Evolutionary conservation across 2,329 filamentous ascomycete species (phyloP).

Genomic region (Talaromyces pinophilus): DNA sequence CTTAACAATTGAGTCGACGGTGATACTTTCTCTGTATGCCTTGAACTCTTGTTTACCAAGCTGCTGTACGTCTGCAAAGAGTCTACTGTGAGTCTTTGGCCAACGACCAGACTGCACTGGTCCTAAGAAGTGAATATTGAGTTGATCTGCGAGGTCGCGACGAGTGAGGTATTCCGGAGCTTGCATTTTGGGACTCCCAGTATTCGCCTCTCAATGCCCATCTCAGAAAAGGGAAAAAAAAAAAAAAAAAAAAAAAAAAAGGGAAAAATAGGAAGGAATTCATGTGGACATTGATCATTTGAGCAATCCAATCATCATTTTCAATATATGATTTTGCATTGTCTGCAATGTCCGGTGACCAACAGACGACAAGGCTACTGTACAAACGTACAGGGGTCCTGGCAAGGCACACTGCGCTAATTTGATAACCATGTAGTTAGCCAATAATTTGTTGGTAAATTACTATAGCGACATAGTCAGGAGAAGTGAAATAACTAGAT

Average conservation of each 20-base stretch:
- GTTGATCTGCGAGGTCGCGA: not conserved
- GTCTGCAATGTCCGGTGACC: not conserved
- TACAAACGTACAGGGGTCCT: not conserved
- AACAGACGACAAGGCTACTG: not conserved
- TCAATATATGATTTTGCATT: not conserved
- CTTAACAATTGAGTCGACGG: not conserved
- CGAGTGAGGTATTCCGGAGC: slow-evolving; percentile 6
- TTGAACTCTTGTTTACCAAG: not conserved
- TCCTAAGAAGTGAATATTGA: slow-evolving; percentile 16
- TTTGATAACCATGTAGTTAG: not conserved
- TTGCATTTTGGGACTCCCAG: not conserved
- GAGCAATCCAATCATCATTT: not conserved
- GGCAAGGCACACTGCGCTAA: slow-evolving; percentile 1
- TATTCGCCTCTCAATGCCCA: not conserved
- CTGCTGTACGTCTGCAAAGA: slow-evolving; percentile 21
- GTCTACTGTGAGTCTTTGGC: slow-evolving; percentile 19
- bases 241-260: not conserved
- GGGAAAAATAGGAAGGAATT: not conserved
- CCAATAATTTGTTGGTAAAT: not conserved
- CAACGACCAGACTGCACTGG: slow-evolving; percentile 15
- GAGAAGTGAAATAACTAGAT: not conserved
- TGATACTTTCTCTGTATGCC: not conserved
- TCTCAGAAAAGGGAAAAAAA: not conserved
- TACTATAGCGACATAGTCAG: not conserved
- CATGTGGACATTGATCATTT: not conserved